phyloP scores from a whole-genome alignment of 768 basidiomycete genomes.

The Omphalotus guepiniiformis region DNA sequence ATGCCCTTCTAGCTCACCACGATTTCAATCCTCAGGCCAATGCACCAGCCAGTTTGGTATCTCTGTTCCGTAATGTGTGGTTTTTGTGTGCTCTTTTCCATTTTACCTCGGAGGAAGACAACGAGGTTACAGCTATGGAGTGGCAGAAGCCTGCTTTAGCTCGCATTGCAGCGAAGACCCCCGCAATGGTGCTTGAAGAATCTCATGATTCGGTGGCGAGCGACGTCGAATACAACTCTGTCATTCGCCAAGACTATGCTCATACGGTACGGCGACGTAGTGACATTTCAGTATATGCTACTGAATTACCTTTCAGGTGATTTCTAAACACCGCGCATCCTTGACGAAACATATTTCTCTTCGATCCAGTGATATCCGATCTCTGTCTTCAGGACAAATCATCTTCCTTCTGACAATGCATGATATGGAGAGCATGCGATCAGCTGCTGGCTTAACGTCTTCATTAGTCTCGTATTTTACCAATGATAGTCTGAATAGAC shows the following conservation, averaged over 20 bases:
- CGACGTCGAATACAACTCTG: constrained; percentile 90
- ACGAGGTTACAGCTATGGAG: constrained; percentile 62
- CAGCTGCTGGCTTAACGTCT: constrained; percentile 73
- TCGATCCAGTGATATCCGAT: constrained; percentile 64
- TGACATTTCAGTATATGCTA: background rate
- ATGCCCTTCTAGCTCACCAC: constrained; percentile 71
- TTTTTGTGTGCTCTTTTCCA: constrained; percentile 86
- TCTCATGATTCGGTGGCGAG: constrained; percentile 79
- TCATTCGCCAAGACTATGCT: constrained; percentile 82
- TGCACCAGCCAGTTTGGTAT: constrained; percentile 55
- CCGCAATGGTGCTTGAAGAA: constrained; percentile 76
- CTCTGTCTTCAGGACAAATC: constrained; percentile 75
- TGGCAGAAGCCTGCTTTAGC: constrained; percentile 76
- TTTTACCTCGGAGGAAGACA: constrained; percentile 56
- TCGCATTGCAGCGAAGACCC: constrained; percentile 83
- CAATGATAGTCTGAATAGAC: constrained; percentile 79
- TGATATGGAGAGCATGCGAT: constrained; percentile 85
- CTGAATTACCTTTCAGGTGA: constrained; percentile 45
- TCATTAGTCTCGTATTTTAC: constrained; percentile 84
- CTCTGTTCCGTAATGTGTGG: constrained; percentile 91
- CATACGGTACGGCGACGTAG: constrained; percentile 48
- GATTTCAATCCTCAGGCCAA: constrained; percentile 60
- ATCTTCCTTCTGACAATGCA: constrained; percentile 84
- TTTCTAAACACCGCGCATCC: constrained; percentile 58
- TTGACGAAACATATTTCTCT: constrained; percentile 65